Percentiles rank a stretch among this genome's conserved stretches.
These are phyloP conservation scores for Globisporangium parvum DNA, from an alignment of 352 stramenopile genomes.

Conservation along the genomic window DNA sequence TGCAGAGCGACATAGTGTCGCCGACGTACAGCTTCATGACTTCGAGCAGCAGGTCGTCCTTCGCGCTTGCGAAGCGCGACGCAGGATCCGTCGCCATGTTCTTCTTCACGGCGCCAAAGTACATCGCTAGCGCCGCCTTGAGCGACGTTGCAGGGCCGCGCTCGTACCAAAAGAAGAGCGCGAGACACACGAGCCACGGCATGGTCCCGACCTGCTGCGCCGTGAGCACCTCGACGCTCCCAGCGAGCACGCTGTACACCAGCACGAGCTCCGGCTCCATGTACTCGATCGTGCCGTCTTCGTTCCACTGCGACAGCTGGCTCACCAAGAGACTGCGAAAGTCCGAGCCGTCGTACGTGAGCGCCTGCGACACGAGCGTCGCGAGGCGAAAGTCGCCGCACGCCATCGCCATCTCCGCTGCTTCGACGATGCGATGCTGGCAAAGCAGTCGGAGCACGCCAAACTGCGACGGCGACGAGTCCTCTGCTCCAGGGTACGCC, in stretches of 20 bases:
- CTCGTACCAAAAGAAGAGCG: slow-evolving; percentile 71
- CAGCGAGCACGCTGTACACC: slow-evolving; percentile 60
- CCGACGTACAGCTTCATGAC: slow-evolving; percentile 66
- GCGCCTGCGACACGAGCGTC: slow-evolving; percentile 56
- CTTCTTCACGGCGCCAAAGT: slow-evolving; percentile 38
- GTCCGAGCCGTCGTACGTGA: slow-evolving; percentile 42
- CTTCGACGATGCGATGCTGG: slow-evolving; percentile 53
- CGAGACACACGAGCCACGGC: slow-evolving; percentile 55
- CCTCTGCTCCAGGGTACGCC: slow-evolving; percentile 8
- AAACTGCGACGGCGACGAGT: slow-evolving; percentile 17
- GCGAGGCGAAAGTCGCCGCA: slow-evolving; percentile 58
- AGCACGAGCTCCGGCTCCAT: slow-evolving; percentile 57
- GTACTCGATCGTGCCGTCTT: slow-evolving; percentile 38
- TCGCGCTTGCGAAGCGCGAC: slow-evolving; percentile 31
- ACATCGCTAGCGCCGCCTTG: slow-evolving; percentile 35
- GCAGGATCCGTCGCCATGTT: slow-evolving; percentile 23
- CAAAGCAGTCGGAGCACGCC: slow-evolving; percentile 36
- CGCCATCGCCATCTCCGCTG: slow-evolving; percentile 50
- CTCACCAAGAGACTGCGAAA: slow-evolving; percentile 43
- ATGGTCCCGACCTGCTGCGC: slow-evolving; percentile 34
- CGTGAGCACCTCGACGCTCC: slow-evolving; percentile 52
- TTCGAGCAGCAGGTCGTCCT: slow-evolving; percentile 59
- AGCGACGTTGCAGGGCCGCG: slow-evolving; percentile 40
- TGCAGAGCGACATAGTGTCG: slow-evolving; percentile 44
- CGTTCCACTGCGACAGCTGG: slow-evolving; percentile 56